A percentile compares a stretch with the other conserved stretches of the same genome.
These are phyloP conservation scores for Xylariales sp. DNA, from an alignment of 2,329 filamentous ascomycete genomes.

Conservation along the genomic window DNA sequence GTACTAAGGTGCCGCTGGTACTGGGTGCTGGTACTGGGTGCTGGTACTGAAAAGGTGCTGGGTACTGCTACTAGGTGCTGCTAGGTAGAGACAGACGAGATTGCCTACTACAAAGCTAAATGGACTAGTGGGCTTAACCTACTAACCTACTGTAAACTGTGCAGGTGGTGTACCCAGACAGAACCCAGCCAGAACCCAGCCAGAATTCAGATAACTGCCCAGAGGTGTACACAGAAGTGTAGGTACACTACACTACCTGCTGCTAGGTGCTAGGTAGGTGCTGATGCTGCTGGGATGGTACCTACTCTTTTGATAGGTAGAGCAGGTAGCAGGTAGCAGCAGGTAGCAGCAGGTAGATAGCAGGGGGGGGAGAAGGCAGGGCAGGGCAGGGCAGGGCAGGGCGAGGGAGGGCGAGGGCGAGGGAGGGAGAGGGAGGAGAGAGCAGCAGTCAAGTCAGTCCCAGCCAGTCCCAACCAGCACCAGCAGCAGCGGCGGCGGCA, in stretches of 20 bases:
- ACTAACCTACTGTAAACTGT: conserved; percentile 26
- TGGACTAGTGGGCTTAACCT: conserved; percentile 4
- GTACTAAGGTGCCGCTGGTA: too few species aligned
- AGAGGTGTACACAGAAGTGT: too few species aligned
- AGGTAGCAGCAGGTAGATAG: neutral
- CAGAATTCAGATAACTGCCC: too few species aligned
- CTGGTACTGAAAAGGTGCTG: too few species aligned
- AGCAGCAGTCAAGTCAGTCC: conserved; percentile 11
- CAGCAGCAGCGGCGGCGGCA: too few species aligned
- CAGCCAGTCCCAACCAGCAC: too few species aligned
- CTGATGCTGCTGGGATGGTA: too few species aligned
- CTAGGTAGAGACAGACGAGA: conserved; percentile 33
- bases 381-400: conserved; percentile 5
- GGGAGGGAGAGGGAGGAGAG: conserved; percentile 12
- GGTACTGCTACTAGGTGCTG: too few species aligned
- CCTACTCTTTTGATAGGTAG: neutral
- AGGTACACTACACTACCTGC: too few species aligned
- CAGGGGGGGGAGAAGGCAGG: neutral
- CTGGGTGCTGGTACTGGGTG: too few species aligned
- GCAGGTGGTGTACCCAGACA: neutral
- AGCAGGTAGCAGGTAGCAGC: conserved; percentile 8
- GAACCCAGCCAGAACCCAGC: too few species aligned
- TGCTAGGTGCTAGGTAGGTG: too few species aligned
- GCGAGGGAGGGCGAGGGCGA: conserved; percentile 18
- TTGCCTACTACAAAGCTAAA: conserved; percentile 32